Base-by-base conservation (phyloP, 108 stramenopile species). In the Bacterosira constricta region DNA sequence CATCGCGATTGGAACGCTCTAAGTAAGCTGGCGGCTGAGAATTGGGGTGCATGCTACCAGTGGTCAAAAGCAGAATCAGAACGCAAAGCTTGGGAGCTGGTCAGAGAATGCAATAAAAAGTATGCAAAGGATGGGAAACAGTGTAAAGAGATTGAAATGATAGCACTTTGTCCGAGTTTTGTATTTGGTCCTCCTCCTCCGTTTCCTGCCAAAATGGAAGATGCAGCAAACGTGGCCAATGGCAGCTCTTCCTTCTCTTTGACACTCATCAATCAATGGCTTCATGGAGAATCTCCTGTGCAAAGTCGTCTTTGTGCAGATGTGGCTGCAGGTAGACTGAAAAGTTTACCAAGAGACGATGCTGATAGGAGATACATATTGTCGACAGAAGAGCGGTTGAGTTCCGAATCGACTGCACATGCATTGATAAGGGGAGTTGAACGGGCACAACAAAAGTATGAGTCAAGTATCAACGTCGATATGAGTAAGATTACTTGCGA, bases 51-150 rank as follows among this genome's bases (percentile, higher is more conserved):
- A 15, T 85, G 85, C 60, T 94, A 94, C 61, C 93, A 94, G 62
- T 94, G 90, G 88, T 84, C 83, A 52, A 94, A 94, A 73, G 83
- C 84, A 45, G 81, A 90, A 59, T 88, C 88, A 8, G 93, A 94
- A 72, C 83, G 82, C 31, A 73, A 64, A 55, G 88, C 88, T 15
- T 67, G 76, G 82, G 86, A 86, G 39, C 31, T 90, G 25, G 71
- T 72, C 5, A 47, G 71, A 38, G 51, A 88, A 29, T 55, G 64
- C 15, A 72, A 78, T 52, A 59, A 90, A 58, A 86, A 86, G 60
- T 86, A 87, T 68, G 88, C 89, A 38, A 86, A 92, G 46, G 17
- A 63, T 18, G 83, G 84, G 60, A 85, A 83, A 60, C 76, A 86
- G 64, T 71, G 89, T 74, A 83, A 67, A 41, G 10, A 21, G 6